Base-by-base conservation (phyloP, 2,329 filamentous ascomycete genomes). In the Calonectria naviculata region DNA sequence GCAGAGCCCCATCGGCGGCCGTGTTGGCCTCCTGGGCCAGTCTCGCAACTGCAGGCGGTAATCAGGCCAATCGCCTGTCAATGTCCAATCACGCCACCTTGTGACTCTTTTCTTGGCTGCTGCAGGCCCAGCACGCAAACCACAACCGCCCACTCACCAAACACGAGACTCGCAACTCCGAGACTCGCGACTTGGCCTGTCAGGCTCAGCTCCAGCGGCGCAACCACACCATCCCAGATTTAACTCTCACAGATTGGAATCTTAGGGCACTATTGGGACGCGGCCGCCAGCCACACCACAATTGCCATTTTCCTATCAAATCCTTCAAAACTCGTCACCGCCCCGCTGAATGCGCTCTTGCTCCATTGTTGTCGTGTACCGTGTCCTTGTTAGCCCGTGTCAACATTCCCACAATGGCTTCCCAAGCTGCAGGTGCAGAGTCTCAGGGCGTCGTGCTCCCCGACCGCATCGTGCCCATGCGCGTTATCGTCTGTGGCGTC, bases 401-500 rank as follows among this genome's bases (percentile, higher is more conserved):
- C 54, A 38, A 49, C 49, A 31, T 38, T 29, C 47, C 46, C 60
- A 56, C 56, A 63, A 76, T 76, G 72, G 52, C 71, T 31, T 70
- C 71, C 6, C 41, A 36, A 62, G 21, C 46, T 28, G 60, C 47
- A 12, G 65, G 62, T 19, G 60, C 66, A 44, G 52, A 63, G 29
- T 54, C 72, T 42, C 70, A 70, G 56, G 72, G 65, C 62, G 46
- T 41, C 36, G 67, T 70, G 36, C 56, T 67, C 28, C 73, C 76
- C n/a, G 75, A 75, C 46, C 81, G 83, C 29, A 75, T 80, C 54
- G 82, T 84, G 5, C 82, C 83, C 8, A 83, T 84, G 83, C 79
- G 80, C 52, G 81, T 84, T 76, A 82, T 84, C 67, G 82, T 84
- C 29, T 83, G 82, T 73, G 81, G 83, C 47, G 74, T 83, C 8